Evolutionary conservation across 2,329 filamentous ascomycete species (phyloP).

Genomic region (Xylaria multiplex): DNA sequence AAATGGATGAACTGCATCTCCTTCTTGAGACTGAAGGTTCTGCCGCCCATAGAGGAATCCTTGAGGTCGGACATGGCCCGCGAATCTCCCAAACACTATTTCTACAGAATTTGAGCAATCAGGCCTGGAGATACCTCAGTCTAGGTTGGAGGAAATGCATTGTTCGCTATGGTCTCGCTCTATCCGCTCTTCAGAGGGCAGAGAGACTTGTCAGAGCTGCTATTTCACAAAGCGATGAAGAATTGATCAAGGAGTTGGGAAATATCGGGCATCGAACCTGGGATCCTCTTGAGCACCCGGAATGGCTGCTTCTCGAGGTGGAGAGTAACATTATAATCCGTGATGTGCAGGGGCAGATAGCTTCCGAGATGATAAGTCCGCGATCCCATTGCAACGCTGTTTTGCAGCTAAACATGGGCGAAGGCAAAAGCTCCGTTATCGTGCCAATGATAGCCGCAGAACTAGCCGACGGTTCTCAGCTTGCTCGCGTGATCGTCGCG

Average conservation of each 20-base stretch:
- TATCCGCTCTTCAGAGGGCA: conserved; percentile 15
- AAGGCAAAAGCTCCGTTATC: conserved; percentile 66
- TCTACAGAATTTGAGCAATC: conserved; percentile 3
- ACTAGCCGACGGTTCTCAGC: conserved; percentile 55
- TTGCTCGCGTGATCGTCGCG: conserved; percentile 66
- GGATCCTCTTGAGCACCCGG: conserved; percentile 18
- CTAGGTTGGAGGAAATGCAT: conserved; percentile 1
- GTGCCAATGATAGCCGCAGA: conserved; percentile 61
- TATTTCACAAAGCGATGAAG: neutral
- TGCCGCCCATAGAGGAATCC: neutral
- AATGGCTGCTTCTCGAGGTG: conserved; percentile 32
- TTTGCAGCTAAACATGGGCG: conserved; percentile 34
- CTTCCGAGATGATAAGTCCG: conserved; percentile 21
- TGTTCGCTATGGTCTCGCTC: neutral
- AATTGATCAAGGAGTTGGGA: conserved; percentile 8
- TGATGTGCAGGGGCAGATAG: conserved; percentile 19
- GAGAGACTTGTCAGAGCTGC: conserved; percentile 19
- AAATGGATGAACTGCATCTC: conserved; percentile 10
- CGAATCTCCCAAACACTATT: conserved; percentile 14
- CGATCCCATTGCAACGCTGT: conserved; percentile 4
- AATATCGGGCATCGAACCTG: conserved; percentile 26
- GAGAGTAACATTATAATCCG: conserved; percentile 29
- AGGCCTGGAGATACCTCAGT: neutral
- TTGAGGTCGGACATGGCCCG: conserved; percentile 15
- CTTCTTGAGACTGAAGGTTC: neutral